A percentile compares a stretch with the other conserved stretches of the same genome.
phyloP scores from a whole-genome alignment of 75 land plant species.

The Sequoiadendron giganteum region DNA sequence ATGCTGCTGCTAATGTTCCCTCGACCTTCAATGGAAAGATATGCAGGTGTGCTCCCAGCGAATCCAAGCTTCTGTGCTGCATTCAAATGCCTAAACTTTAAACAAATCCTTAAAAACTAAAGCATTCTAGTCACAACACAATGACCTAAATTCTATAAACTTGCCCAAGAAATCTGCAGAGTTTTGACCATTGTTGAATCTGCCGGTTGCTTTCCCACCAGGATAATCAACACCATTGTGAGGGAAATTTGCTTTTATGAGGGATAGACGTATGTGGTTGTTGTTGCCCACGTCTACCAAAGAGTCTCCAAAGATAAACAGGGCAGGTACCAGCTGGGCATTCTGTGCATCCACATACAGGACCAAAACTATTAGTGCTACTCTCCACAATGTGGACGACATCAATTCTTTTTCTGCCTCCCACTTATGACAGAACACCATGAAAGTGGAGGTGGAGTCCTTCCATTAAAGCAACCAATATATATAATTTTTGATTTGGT shows the following conservation, averaged over 20 bases:
- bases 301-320: slow-evolving; percentile 64
- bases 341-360: background rate
- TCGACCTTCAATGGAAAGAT: slow-evolving; percentile 35
- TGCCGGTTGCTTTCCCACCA: slow-evolving; percentile 43
- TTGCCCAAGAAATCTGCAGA: slow-evolving; percentile 58
- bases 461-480: no score
- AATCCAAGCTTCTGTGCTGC: slow-evolving; percentile 62
- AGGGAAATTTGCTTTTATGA: slow-evolving; percentile 44
- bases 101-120: no score
- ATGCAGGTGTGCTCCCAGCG: slow-evolving; percentile 45
- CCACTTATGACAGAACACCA: background rate
- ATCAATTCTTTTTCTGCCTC: background rate
- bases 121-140: background rate
- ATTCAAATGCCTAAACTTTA: background rate
- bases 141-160: background rate
- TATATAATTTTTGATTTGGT: no score
- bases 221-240: slow-evolving; percentile 58
- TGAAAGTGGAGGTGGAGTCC: background rate
- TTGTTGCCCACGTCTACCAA: slow-evolving; percentile 69
- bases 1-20: slow-evolving; percentile 16
- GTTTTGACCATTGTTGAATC: slow-evolving; percentile 63
- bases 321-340: slow-evolving; percentile 31
- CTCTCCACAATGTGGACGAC: background rate
- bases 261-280: slow-evolving; percentile 31
- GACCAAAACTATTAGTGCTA: background rate